Evolutionary conservation across 1,284 basidiomycete species (phyloP), one percentile per base, ranked within the genome.

Genomic region (Vanrija sp.): DNA sequence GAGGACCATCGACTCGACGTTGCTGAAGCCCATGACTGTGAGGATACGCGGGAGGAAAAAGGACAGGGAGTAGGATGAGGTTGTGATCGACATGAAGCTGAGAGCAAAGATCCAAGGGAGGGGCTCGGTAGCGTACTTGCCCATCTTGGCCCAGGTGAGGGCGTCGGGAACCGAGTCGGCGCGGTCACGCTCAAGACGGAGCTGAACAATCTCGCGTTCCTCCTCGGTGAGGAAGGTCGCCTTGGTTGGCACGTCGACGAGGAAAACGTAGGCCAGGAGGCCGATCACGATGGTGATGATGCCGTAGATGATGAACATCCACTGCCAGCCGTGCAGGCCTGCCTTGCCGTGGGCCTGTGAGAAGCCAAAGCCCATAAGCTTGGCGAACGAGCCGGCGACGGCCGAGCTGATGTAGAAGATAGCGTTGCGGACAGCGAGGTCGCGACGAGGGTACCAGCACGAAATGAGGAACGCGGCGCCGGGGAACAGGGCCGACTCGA

Each of bases 41-140:
- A 80, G 69, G 49, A 80, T 78, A 47, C 71, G 64, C 23, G 78
- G 77, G 3, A 78, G 64, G 72, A 79, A 79, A 69, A 72, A 75
- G n/a, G 65, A 59, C 57, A 71, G 44, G 10, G 48, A 40, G 45
- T 55, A 64, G 6, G 46, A 45, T 18, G 51, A 58, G 8, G 51
- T 58, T 21, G 64, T 65, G 14, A 63, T 57, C 18, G 57, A 51
- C 43, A 65, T 60, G 65, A 79, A 77, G 61, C 75, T 65, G 52
- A 79, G 64, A n/a, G 70, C 76, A 52, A 76, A 80, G 3, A 65
- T 53, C 78, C 78, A 80, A 9, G 78, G 57, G 69, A 77, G 78
- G 58, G 67, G 58, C 60, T 79, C 77, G n/a, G 21, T n/a, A 16
- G 69, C 46, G 61, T 79, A 77, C 45, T 52, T 64, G 39, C 59